These are phyloP conservation scores for Capsicum baccatum DNA, from an alignment of 257 asterid genomes.

Conservation along the genomic window DNA sequence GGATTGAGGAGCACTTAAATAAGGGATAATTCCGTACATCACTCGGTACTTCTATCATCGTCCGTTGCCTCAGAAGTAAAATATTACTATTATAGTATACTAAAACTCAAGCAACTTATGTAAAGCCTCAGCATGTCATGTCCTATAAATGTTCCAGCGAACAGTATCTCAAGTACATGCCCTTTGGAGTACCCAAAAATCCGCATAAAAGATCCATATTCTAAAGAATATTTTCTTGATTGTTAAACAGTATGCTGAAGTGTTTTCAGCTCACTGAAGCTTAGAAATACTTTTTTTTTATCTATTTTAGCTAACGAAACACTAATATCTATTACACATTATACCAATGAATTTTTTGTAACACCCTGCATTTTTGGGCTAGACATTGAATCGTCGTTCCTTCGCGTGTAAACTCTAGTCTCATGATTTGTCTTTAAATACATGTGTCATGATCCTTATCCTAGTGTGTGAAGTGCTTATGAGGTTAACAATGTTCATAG, in stretches of 20 bases:
- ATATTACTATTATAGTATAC: neutral
- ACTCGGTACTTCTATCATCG: neutral
- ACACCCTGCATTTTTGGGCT: no score
- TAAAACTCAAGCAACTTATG: conserved; percentile 15
- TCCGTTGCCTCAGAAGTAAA: neutral
- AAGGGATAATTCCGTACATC: neutral
- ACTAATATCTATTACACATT: neutral
- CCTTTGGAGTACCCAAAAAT: conserved; percentile 27
- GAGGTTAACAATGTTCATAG: no score
- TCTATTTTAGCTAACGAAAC: neutral
- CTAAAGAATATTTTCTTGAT: conserved; percentile 37
- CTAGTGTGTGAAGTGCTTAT: no score
- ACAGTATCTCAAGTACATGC: conserved; percentile 25
- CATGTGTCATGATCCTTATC: no score
- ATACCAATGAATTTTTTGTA: neutral
- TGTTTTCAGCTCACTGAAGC: neutral
- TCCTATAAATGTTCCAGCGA: conserved; percentile 27
- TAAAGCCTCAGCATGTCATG: neutral
- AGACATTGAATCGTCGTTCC: no score
- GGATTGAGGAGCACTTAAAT: neutral
- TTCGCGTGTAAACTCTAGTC: no score
- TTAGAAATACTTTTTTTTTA: neutral
- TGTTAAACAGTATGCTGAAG: conserved; percentile 35
- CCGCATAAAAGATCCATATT: conserved; percentile 27
- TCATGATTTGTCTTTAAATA: no score